phyloP scores from a whole-genome alignment of 192 early-diverging fungal genomes.

The Coemansia sp. region DNA sequence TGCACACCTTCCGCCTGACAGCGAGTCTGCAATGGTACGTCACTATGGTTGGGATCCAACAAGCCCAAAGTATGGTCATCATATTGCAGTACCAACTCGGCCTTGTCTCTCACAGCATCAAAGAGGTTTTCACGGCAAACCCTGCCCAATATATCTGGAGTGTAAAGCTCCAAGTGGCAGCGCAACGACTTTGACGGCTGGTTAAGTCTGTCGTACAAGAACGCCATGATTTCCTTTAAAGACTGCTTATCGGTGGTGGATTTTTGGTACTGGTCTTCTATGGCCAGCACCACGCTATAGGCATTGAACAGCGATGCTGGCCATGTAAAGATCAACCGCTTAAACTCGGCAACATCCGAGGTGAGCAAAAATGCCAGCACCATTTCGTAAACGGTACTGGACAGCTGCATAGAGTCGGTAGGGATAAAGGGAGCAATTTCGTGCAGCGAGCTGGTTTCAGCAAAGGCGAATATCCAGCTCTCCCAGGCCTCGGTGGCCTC shows the following conservation, averaged over 20 bases:
- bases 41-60: conserved; percentile 6
- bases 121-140: conserved; percentile 80
- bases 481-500: conserved; percentile 67
- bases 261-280: conserved; percentile 60
- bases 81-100: conserved; percentile 79
- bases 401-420: conserved; percentile 66
- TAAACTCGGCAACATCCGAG: conserved; percentile 40
- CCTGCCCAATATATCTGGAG: conserved; percentile 71
- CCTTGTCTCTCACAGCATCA: conserved; percentile 73
- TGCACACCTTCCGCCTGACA: conserved; percentile 65
- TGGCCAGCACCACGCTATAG: conserved; percentile 68
- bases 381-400: conserved; percentile 82
- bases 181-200: conserved; percentile 76
- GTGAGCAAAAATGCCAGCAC: conserved; percentile 63
- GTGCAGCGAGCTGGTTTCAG: conserved; percentile 70
- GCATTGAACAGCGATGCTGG: conserved; percentile 75
- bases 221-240: conserved; percentile 71
- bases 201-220: conserved; percentile 71
- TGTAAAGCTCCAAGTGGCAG: conserved; percentile 72
- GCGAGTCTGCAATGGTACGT: conserved; percentile 33
- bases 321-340: conserved; percentile 72
- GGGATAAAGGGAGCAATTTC: conserved; percentile 78
- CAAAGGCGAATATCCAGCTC: conserved; percentile 86
- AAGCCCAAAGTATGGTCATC: conserved; percentile 56
- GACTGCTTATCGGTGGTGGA: conserved; percentile 42